A percentile compares a stretch with the other conserved stretches of the same genome.
Evolutionary conservation across 352 stramenopile species (phyloP).

Genomic region (Globisporangium nagaii): DNA sequence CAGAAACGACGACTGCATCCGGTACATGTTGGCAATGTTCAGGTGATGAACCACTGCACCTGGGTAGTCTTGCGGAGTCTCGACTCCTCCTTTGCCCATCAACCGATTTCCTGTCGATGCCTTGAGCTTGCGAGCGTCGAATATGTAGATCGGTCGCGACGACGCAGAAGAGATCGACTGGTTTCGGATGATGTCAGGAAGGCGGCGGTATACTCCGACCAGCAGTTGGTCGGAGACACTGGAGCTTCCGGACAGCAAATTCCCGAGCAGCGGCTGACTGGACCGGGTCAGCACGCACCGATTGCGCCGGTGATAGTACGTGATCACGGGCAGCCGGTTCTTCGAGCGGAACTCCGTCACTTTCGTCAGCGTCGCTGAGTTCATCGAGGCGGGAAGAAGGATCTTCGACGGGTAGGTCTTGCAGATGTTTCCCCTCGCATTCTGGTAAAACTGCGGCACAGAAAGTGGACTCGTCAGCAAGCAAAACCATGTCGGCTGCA

Average conservation of each 20-base stretch:
- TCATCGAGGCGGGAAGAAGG: conserved; percentile 69
- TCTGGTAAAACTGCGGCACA: conserved; percentile 61
- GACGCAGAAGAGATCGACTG: conserved; percentile 58
- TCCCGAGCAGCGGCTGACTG: conserved; percentile 75
- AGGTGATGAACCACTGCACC: conserved; percentile 79
- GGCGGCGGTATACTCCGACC: conserved; percentile 60
- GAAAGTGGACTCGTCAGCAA: not conserved
- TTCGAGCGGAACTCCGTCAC: conserved; percentile 82
- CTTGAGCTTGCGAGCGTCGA: conserved; percentile 87
- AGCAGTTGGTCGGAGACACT: conserved; percentile 76
- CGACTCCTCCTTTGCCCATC: conserved; percentile 89
- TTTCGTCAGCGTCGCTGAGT: conserved; percentile 52
- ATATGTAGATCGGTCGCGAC: conserved; percentile 82
- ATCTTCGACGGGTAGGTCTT: conserved; percentile 80
- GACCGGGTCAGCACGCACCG: conserved; percentile 78
- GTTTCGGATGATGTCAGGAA: conserved; percentile 80
- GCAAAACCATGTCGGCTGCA: not conserved
- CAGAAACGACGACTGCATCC: conserved; percentile 80
- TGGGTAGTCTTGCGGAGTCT: conserved; percentile 76
- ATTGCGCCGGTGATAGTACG: conserved; percentile 76
- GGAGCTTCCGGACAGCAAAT: conserved; percentile 59
- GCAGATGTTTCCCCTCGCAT: conserved; percentile 74
- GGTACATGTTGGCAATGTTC: conserved; percentile 93
- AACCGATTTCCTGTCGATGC: conserved; percentile 87
- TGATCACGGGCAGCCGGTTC: conserved; percentile 83